Evolutionary conservation across 2,329 filamentous ascomycete species (phyloP).

Genomic region (Aspergillus pseudoterreus): DNA sequence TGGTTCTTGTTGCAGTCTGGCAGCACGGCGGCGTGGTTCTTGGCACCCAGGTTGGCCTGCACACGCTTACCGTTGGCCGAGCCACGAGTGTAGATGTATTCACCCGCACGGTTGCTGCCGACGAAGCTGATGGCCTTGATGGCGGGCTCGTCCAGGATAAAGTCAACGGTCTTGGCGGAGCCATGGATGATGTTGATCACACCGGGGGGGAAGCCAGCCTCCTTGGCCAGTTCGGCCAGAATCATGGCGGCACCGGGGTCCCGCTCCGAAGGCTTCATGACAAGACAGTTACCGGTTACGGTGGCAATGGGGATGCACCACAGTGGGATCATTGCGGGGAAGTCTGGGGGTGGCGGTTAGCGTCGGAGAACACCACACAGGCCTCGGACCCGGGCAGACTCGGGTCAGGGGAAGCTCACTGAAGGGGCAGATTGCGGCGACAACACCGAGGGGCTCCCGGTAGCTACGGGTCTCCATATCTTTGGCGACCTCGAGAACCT

Average conservation of each 20-base stretch:
- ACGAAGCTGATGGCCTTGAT: constrained; percentile 70
- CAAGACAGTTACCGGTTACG: constrained; percentile 61
- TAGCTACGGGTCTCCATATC: constrained; percentile 68
- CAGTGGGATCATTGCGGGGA: constrained; percentile 68
- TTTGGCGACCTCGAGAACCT: constrained; percentile 66
- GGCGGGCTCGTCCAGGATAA: constrained; percentile 64
- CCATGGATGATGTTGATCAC: constrained; percentile 67
- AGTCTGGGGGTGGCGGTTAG: constrained; percentile 45
- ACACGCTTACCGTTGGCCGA: constrained; percentile 68
- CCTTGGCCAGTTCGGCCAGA: constrained; percentile 59
- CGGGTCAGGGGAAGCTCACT: constrained; percentile 40
- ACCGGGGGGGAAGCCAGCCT: constrained; percentile 63
- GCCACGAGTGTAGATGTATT: constrained; percentile 65
- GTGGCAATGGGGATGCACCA: constrained; percentile 65
- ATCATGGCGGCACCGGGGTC: constrained; percentile 65
- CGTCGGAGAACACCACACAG: constrained; percentile 1
- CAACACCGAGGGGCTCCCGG: constrained; percentile 61
- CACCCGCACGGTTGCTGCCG: constrained; percentile 64
- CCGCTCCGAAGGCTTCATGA: constrained; percentile 65
- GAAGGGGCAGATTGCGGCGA: constrained; percentile 64
- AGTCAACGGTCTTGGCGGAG: constrained; percentile 62
- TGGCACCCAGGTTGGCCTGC: constrained; percentile 66
- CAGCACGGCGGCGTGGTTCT: constrained; percentile 66
- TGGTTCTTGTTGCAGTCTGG: constrained; percentile 69
- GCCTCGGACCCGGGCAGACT: neutral